Evolutionary conservation across 2,329 filamentous ascomycete genomes (phyloP), one percentile per base, ranked within the genome.

Genomic region (Colletotrichum lini): DNA sequence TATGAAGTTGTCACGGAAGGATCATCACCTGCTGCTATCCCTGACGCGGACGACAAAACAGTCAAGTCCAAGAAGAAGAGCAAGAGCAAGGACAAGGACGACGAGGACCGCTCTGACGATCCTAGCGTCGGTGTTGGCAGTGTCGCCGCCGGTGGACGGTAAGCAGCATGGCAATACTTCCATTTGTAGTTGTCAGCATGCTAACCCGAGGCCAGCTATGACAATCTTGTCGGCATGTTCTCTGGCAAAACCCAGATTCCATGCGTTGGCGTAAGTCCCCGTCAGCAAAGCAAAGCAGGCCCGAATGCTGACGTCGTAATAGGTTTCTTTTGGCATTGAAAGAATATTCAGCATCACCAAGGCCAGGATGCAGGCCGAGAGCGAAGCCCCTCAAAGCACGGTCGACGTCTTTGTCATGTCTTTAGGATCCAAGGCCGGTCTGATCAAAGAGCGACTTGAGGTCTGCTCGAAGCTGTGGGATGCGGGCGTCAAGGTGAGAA

Each of bases 361-460:
- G 81, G 92, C 94, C 15, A 88, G 91, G 59, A 87, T 94, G 80
- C 90, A 89, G 73, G 89, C 88, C 68, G 89, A 90, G 77, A 88
- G 84, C 65, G 81, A 83, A 40, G 83, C 73, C 2, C 63, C 70
- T 3, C 93, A 73, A 87, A 87, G 74, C 94, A 92, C 78, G 76
- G 92, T 95, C 3, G 95, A 98, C 78, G 95, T 95, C 56, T 98
- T 91, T 82, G 93, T 98, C 78, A 98, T 98, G 95, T 95, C 95
- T 0, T 95, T 98, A 78, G 95, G 94, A 65, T 93, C 94, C 64
- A 96, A 95, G 82, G 93, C 88, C 18, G 94, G 94, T 56, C 86
- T 97, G 74, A 83, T 98, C 65, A 90, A 91, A 75, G 93, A 98
- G 85, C 92, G 96, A 74, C 95, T 98, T 90, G 85, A 90, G 35